phyloP scores from a whole-genome alignment of 345 rosid species.

The Pugionium cornutum region DNA sequence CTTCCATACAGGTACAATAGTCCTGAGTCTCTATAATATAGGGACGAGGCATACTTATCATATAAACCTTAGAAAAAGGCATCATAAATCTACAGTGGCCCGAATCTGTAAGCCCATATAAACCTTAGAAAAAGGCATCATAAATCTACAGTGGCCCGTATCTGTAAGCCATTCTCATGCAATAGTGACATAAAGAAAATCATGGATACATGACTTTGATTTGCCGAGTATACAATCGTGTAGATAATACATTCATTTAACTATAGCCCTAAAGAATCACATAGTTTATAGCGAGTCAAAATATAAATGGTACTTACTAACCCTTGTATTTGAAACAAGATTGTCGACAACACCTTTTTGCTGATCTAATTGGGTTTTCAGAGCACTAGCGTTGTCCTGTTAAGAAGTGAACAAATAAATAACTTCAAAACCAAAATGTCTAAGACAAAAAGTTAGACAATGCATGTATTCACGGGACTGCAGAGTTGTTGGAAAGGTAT shows the following conservation, averaged over 20 bases:
- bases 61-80: background rate
- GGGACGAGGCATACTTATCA: background rate
- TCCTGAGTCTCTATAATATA: background rate
- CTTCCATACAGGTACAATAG: background rate
- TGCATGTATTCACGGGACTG: conserved; percentile 3
- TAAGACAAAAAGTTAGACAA: background rate
- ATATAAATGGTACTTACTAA: conserved; percentile 33
- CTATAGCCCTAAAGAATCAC: background rate
- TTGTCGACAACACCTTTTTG: conserved; percentile 67
- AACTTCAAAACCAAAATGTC: background rate
- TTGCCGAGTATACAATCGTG: background rate
- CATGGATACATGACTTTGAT: conserved; percentile 18
- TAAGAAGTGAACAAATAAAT: conserved; percentile 16
- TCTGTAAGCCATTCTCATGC: conserved; percentile 3
- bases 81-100: background rate
- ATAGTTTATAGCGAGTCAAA: background rate
- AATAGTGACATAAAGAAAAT: conserved; percentile 16
- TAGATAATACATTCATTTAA: background rate
- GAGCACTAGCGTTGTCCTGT: conserved; percentile 63
- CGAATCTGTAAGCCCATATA: conserved; percentile 1
- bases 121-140: no score
- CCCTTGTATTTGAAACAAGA: conserved; percentile 77
- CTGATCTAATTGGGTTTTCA: conserved; percentile 72
- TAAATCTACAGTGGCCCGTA: background rate
- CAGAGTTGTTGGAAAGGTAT: background rate